These are phyloP conservation scores for Neurospora crassa DNA, from an alignment of 2,329 filamentous ascomycete species.

Conservation along the genomic window DNA sequence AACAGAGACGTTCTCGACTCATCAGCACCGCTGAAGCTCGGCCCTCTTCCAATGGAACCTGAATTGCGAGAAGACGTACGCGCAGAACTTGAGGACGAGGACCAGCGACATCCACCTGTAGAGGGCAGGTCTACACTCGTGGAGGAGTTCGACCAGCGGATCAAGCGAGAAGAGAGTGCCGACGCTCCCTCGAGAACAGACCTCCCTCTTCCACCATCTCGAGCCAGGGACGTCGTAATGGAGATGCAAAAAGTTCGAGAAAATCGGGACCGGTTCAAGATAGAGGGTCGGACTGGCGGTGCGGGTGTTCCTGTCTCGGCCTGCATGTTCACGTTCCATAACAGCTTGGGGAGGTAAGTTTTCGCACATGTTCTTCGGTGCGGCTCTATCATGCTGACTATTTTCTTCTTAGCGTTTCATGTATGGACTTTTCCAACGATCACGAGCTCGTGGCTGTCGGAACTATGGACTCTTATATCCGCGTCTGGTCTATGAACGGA, in stretches of 20 bases:
- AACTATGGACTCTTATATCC: constrained; percentile 89
- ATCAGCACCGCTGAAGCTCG: constrained; percentile 57
- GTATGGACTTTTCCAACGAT: constrained; percentile 91
- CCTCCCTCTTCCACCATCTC: constrained; percentile 77
- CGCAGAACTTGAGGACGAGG: constrained; percentile 77
- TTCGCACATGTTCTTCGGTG: neutral
- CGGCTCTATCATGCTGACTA: neutral
- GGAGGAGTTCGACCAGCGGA: constrained; percentile 79
- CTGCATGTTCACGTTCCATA: constrained; percentile 98
- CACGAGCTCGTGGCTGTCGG: constrained; percentile 78
- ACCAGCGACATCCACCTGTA: constrained; percentile 62
- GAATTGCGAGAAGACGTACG: constrained; percentile 79
- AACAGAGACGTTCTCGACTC: constrained; percentile 52
- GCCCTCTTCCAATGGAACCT: constrained; percentile 71
- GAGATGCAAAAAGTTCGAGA: constrained; percentile 93
- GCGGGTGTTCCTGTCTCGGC: constrained; percentile 76
- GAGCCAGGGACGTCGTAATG: constrained; percentile 82
- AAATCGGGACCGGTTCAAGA: constrained; percentile 82
- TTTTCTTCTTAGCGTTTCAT: constrained; percentile 57
- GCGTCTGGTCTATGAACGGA: constrained; percentile 86
- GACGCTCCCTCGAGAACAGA: constrained; percentile 72
- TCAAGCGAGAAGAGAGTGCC: constrained; percentile 80
- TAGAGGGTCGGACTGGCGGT: constrained; percentile 75
- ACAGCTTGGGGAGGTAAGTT: constrained; percentile 76
- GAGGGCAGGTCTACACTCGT: constrained; percentile 65